Percentiles rank a stretch among this genome's conserved stretches.
Conservation (phyloP, 2,329 filamentous ascomycete genomes). For the Talaromyces sp. region DNA sequence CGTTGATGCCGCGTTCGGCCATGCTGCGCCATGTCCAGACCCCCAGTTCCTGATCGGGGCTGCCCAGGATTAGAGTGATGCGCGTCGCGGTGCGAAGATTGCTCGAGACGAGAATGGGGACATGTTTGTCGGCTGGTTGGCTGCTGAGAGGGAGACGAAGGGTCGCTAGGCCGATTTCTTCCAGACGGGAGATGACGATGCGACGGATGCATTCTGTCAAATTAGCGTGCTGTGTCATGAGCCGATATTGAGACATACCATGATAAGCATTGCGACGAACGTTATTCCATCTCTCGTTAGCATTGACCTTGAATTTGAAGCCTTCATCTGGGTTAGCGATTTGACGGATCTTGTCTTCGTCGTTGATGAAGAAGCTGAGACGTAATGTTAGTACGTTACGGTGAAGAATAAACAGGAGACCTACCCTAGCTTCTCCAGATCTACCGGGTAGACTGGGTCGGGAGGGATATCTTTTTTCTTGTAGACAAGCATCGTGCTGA, state of each 20-base stretch:
- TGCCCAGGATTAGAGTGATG: slow-evolving; percentile 71
- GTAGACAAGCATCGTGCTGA: slow-evolving; percentile 69
- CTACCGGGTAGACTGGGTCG: slow-evolving; percentile 63
- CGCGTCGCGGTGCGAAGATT: slow-evolving; percentile 58
- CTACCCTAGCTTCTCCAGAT: slow-evolving; percentile 71
- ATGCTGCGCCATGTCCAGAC: slow-evolving; percentile 68
- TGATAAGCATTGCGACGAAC: slow-evolving; percentile 73
- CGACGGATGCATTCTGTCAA: slow-evolving; percentile 58
- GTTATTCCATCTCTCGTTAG: slow-evolving; percentile 73
- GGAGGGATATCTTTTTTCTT: slow-evolving; percentile 64
- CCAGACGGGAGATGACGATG: slow-evolving; percentile 62
- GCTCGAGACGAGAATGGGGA: slow-evolving; percentile 65
- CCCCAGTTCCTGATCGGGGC: slow-evolving; percentile 68
- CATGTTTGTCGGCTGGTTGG: slow-evolving; percentile 51
- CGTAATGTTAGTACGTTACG: background rate
- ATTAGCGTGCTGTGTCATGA: background rate
- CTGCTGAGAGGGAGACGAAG: slow-evolving; percentile 60
- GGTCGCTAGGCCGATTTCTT: slow-evolving; percentile 57
- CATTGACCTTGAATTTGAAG: slow-evolving; percentile 71
- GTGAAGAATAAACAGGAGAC: slow-evolving; percentile 20
- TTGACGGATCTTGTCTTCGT: slow-evolving; percentile 69
- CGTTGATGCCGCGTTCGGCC: slow-evolving; percentile 62
- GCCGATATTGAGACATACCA: slow-evolving; percentile 43
- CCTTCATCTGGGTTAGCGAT: slow-evolving; percentile 64
- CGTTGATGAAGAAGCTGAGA: slow-evolving; percentile 69